phyloP scores from a whole-genome alignment of 495 filamentous ascomycete genomes.

The Arthonia radiata region DNA sequence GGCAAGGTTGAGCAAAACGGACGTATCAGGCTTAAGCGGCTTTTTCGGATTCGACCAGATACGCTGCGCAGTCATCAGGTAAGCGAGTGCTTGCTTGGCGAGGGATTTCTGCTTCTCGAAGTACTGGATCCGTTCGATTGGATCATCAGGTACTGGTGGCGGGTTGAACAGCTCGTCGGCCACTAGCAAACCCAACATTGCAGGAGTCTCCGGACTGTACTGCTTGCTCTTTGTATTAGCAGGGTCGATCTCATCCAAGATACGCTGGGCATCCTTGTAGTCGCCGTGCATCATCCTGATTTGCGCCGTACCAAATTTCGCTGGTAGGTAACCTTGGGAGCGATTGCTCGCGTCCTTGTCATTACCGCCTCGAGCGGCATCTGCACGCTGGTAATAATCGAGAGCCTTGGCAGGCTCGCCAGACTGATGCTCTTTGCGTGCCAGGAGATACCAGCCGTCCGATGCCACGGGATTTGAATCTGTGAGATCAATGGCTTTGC shows the following conservation, averaged over 20 bases:
- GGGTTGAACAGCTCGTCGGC: slow-evolving; percentile 80
- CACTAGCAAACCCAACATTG: slow-evolving; percentile 64
- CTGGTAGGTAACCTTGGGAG: slow-evolving; percentile 77
- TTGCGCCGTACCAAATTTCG: slow-evolving; percentile 80
- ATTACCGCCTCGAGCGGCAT: slow-evolving; percentile 64
- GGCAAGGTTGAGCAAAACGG: slow-evolving; percentile 78
- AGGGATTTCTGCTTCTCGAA: slow-evolving; percentile 42
- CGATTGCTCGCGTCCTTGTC: too few relatives aligned
- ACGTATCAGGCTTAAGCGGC: slow-evolving; percentile 49
- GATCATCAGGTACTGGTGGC: too few relatives aligned
- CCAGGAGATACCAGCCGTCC: slow-evolving; percentile 89
- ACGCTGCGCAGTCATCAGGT: slow-evolving; percentile 60
- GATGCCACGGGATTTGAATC: slow-evolving; percentile 89
- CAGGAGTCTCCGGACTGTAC: slow-evolving; percentile 82
- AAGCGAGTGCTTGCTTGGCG: slow-evolving; percentile 55
- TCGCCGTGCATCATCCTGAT: slow-evolving; percentile 64
- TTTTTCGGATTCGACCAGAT: slow-evolving; percentile 84
- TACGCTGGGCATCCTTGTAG: slow-evolving; percentile 73
- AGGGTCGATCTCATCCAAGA: slow-evolving; percentile 82
- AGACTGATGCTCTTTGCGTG: slow-evolving; percentile 59
- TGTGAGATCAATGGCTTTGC: slow-evolving; percentile 82
- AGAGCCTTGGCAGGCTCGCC: slow-evolving; percentile 40
- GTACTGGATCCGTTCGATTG: too few relatives aligned
- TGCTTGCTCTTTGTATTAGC: slow-evolving; percentile 59
- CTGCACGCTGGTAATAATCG: slow-evolving; percentile 68